These are phyloP conservation scores for Solanum sitiens DNA, from an alignment of 257 asterid genomes.

Conservation along the genomic window DNA sequence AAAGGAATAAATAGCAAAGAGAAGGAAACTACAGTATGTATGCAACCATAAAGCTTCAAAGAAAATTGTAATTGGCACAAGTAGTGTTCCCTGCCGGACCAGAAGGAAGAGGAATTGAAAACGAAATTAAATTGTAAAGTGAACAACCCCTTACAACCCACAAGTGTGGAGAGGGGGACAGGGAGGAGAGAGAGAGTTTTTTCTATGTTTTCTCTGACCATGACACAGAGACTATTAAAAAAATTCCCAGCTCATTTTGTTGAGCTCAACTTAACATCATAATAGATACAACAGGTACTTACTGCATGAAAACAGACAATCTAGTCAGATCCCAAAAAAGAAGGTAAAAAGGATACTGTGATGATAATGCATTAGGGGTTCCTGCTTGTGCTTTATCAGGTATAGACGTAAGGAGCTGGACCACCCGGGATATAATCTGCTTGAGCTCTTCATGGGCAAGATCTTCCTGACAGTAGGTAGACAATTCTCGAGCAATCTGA, in stretches of 20 bases:
- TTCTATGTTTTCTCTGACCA: neutral
- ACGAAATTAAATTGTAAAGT: neutral
- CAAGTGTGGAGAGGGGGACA: neutral
- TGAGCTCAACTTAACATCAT: neutral
- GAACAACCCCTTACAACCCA: neutral
- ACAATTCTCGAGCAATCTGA: slow-evolving; percentile 44
- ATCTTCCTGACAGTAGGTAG: slow-evolving; percentile 29
- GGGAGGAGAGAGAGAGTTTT: neutral
- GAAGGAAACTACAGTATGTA: neutral
- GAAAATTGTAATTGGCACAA: neutral
- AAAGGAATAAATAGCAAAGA: neutral
- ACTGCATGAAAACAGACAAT: neutral
- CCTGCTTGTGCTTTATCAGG: slow-evolving; percentile 89
- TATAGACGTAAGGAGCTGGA: slow-evolving; percentile 76
- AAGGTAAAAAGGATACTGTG: slow-evolving; percentile 61
- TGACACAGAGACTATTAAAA: neutral
- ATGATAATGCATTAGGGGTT: slow-evolving; percentile 55
- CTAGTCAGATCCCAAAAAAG: slow-evolving; percentile 1
- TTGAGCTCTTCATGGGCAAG: slow-evolving; percentile 36
- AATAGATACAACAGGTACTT: neutral
- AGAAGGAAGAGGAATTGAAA: neutral
- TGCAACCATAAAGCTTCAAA: neutral
- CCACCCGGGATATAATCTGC: slow-evolving; percentile 40
- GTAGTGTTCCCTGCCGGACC: neutral
- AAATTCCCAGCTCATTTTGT: neutral